Percentiles rank a stretch among this genome's conserved stretches.
Evolutionary conservation across 495 filamentous ascomycete genomes (phyloP).

Genomic region (Xylaria nigripes): DNA sequence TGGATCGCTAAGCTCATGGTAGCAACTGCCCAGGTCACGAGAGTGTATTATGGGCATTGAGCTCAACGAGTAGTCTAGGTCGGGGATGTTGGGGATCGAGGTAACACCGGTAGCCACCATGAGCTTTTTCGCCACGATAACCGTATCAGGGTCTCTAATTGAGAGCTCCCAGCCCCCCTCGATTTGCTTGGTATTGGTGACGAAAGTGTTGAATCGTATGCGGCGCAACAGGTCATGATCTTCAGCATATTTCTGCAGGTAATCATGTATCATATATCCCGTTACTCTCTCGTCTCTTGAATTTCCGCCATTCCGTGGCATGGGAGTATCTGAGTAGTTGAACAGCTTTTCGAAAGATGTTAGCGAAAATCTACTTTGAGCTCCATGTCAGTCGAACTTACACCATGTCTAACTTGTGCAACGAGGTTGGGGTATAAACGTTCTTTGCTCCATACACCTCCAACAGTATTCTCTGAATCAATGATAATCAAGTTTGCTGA

Average conservation of each 20-base stretch:
- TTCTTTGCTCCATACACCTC: constrained; percentile 46
- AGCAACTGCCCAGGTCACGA: constrained; percentile 21
- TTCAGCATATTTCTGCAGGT: constrained; percentile 23
- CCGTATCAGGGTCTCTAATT: constrained; percentile 11
- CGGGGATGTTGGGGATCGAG: constrained; percentile 32
- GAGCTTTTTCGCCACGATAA: constrained; percentile 29
- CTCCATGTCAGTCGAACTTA: background rate
- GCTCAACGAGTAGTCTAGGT: constrained; percentile 21
- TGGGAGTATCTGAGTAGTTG: constrained; percentile 32
- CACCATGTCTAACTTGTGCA: constrained; percentile 24
- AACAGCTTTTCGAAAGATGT: constrained; percentile 22
- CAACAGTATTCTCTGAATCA: constrained; percentile 35
- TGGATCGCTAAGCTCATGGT: constrained; percentile 14
- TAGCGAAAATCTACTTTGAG: background rate
- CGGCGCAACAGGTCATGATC: constrained; percentile 24
- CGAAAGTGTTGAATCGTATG: constrained; percentile 27
- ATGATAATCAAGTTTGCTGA: constrained; percentile 36
- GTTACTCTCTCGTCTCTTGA: constrained; percentile 26
- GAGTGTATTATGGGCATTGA: constrained; percentile 33
- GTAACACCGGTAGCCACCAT: constrained; percentile 40
- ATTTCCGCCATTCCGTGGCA: constrained; percentile 23
- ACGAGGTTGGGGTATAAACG: constrained; percentile 41
- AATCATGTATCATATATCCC: constrained; percentile 21
- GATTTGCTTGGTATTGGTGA: constrained; percentile 16
- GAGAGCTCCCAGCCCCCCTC: constrained; percentile 23